Evolutionary conservation across 1,284 basidiomycete species (phyloP).

Genomic region (Pseudozyma hubeiensis): DNA sequence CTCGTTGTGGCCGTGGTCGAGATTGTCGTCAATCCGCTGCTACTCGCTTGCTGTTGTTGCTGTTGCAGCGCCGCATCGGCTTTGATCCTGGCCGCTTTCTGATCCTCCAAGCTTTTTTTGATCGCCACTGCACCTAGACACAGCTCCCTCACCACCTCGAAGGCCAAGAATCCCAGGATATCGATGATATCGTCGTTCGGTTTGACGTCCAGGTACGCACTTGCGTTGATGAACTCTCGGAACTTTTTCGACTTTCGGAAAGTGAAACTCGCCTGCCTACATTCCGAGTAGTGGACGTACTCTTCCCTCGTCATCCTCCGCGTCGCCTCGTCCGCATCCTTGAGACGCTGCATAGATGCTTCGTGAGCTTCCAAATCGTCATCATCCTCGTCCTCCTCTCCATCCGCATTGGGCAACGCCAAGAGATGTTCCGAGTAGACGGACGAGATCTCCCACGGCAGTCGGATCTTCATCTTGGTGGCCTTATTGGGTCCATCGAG

Average conservation of each 20-base stretch:
- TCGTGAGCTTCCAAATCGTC: slow-evolving; percentile 96
- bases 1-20: background rate
- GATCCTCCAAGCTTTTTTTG: slow-evolving; percentile 55
- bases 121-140: slow-evolving; percentile 73
- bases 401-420: slow-evolving; percentile 79
- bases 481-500: slow-evolving; percentile 75
- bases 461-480: slow-evolving; percentile 91
- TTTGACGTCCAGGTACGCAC: slow-evolving; percentile 86
- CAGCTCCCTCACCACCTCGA: slow-evolving; percentile 94
- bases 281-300: slow-evolving; percentile 97
- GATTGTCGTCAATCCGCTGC: background rate
- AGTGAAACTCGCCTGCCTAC: slow-evolving; percentile 95
- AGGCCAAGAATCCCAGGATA: slow-evolving; percentile 94
- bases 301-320: slow-evolving; percentile 95
- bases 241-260: slow-evolving; percentile 90
- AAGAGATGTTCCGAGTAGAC: slow-evolving; percentile 76
- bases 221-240: slow-evolving; percentile 93
- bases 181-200: slow-evolving; percentile 95
- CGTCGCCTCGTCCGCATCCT: slow-evolving; percentile 90
- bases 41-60: slow-evolving; percentile 1
- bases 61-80: slow-evolving; percentile 18
- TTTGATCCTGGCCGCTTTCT: slow-evolving; percentile 16
- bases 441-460: slow-evolving; percentile 94
- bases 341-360: slow-evolving; percentile 84
- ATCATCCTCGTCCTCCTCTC: slow-evolving; percentile 86